A percentile compares a stretch with the other conserved stretches of the same genome.
These are phyloP conservation scores for Avena insularis DNA, from an alignment of 176 grass and related monocot species.

Conservation along the genomic window DNA sequence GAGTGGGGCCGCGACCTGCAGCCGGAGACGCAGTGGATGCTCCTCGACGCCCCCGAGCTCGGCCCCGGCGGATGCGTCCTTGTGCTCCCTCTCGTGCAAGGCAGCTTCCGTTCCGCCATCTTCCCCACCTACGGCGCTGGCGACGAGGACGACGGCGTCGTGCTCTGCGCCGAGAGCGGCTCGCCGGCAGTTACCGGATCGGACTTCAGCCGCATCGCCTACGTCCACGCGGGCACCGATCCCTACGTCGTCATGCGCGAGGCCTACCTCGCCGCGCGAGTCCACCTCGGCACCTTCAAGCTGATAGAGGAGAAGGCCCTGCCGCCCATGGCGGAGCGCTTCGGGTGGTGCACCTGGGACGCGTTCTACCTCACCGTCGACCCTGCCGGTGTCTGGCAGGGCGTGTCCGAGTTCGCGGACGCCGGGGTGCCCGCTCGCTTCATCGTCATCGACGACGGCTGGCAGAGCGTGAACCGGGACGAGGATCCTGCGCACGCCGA, in stretches of 20 bases:
- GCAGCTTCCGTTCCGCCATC: not conserved
- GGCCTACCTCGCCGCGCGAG: constrained; percentile 48
- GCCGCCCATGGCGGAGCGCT: too few species aligned
- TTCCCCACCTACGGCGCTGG: constrained; percentile 34
- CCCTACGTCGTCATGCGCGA: constrained; percentile 62
- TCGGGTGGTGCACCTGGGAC: too few species aligned
- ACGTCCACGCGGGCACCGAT: constrained; percentile 67
- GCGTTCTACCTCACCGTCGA: too few species aligned
- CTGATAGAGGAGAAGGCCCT: too few species aligned
- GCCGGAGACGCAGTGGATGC: constrained; percentile 77
- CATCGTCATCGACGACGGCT: too few species aligned
- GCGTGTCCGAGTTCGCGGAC: constrained; percentile 9
- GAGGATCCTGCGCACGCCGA: constrained; percentile 41
- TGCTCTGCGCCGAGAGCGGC: constrained; percentile 28
- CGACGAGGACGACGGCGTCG: constrained; percentile 49
- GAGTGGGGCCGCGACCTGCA: constrained; percentile 55
- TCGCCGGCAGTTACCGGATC: constrained; percentile 40
- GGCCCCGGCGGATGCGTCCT: constrained; percentile 47
- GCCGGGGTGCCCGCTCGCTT: too few species aligned
- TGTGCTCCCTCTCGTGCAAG: not conserved
- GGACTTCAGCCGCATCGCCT: constrained; percentile 49
- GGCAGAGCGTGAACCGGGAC: constrained; percentile 79
- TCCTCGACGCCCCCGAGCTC: constrained; percentile 57
- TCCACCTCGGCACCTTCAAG: constrained; percentile 58
- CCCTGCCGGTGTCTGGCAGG: too few species aligned